Conservation (phyloP, 2,329 filamentous ascomycete species). For the Scopulariopsis brevicaulis region DNA sequence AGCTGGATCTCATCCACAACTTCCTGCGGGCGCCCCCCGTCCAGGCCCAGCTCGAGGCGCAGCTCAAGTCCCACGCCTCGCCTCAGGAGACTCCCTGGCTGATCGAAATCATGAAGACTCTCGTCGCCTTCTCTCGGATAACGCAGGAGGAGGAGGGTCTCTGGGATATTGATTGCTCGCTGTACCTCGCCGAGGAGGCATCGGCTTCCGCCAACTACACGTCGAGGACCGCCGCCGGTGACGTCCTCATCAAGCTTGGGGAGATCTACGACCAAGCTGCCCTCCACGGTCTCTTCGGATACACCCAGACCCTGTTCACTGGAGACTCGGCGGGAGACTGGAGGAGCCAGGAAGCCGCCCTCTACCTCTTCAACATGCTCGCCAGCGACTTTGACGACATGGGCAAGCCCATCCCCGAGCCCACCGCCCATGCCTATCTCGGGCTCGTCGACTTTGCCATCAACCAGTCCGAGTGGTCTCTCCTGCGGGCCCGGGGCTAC, state of each 20-base stretch:
- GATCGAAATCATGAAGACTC: slow-evolving; percentile 74
- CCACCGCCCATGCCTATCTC: slow-evolving; percentile 63
- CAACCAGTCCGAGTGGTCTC: slow-evolving; percentile 54
- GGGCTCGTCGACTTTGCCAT: slow-evolving; percentile 73
- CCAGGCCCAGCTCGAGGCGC: slow-evolving; percentile 74
- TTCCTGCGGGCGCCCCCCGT: slow-evolving; percentile 83
- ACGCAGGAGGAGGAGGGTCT: slow-evolving; percentile 85
- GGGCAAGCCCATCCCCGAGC: slow-evolving; percentile 55
- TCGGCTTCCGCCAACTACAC: slow-evolving; percentile 95
- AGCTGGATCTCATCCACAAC: slow-evolving; percentile 88
- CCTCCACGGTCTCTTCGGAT: slow-evolving; percentile 66
- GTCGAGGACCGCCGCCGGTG: slow-evolving; percentile 81
- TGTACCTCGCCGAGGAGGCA: slow-evolving; percentile 91
- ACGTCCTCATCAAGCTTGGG: slow-evolving; percentile 82
- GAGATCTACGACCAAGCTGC: slow-evolving; percentile 75
- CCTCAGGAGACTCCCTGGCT: slow-evolving; percentile 67
- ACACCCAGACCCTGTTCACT: slow-evolving; percentile 65
- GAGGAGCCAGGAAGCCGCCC: slow-evolving; percentile 63
- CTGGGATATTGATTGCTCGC: slow-evolving; percentile 93
- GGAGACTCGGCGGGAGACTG: slow-evolving; percentile 34
- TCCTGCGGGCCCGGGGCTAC: slow-evolving; percentile 79
- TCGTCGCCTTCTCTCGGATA: slow-evolving; percentile 79
- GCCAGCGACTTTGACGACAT: slow-evolving; percentile 75
- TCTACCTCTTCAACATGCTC: slow-evolving; percentile 79
- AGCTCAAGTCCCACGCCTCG: slow-evolving; percentile 51